Conservation (phyloP, 805 yeast genomes). For the Zygosaccharomyces pseudorouxii region DNA sequence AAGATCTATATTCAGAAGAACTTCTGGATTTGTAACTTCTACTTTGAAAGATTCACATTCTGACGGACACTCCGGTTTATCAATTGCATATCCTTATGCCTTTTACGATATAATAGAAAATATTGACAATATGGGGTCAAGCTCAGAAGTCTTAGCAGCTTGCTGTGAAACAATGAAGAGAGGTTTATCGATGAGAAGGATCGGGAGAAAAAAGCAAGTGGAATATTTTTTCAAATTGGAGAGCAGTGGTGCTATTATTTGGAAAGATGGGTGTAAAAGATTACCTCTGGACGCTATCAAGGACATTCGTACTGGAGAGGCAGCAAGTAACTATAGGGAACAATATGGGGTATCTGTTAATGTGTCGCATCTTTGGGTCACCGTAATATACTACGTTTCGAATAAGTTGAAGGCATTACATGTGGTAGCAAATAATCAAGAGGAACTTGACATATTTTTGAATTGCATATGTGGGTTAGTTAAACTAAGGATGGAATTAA, state of each 20-base stretch:
- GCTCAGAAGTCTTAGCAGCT: constrained; percentile 10
- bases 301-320: constrained; percentile 47
- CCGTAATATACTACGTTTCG: constrained; percentile 64
- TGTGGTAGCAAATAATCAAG: constrained; percentile 54
- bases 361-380: constrained; percentile 66
- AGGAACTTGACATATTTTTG: constrained; percentile 52
- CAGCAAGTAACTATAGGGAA: constrained; percentile 81
- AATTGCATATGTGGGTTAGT: constrained; percentile 52
- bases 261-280: constrained; percentile 30
- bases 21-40: constrained; percentile 13
- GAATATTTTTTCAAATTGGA: constrained; percentile 23
- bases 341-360: constrained; percentile 72
- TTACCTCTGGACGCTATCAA: constrained; percentile 33
- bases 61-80: constrained; percentile 21
- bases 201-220: constrained; percentile 31
- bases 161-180: constrained; percentile 14
- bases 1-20: constrained; percentile 15
- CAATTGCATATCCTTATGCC: constrained; percentile 22
- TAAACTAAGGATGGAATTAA: constrained; percentile 53
- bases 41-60: constrained; percentile 7
- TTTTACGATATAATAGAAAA: constrained; percentile 16
- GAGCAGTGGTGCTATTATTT: constrained; percentile 20
- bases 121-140: constrained; percentile 7
- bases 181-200: constrained; percentile 27
- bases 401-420: constrained; percentile 75